Conservation (phyloP, 2,329 filamentous ascomycete genomes). For the Cephalotrichum gorgonifer region DNA sequence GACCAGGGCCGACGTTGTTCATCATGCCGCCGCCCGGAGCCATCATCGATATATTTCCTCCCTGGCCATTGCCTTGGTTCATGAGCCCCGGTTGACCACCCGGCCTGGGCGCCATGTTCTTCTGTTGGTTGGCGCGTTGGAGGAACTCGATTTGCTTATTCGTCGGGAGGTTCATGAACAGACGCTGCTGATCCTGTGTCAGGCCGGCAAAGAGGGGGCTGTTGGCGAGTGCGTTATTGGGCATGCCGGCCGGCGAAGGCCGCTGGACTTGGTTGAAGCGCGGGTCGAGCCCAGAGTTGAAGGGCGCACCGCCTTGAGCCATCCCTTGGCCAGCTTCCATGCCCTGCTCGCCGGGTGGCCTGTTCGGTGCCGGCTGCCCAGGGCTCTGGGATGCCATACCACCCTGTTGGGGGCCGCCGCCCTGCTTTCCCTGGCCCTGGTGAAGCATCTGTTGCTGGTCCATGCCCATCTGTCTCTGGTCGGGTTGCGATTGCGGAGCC, state of each 20-base stretch:
- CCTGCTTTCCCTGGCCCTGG: constrained; percentile 49
- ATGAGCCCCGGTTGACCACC: not conserved
- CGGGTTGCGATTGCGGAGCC: constrained; percentile 25
- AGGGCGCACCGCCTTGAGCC: constrained; percentile 33
- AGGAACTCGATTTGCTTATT: constrained; percentile 40
- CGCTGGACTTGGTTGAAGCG: constrained; percentile 43
- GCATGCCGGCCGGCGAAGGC: constrained; percentile 23
- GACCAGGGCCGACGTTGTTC: not conserved
- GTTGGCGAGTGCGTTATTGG: constrained; percentile 21
- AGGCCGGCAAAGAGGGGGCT: constrained; percentile 33
- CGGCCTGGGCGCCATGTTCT: constrained; percentile 5
- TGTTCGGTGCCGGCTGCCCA: constrained; percentile 47
- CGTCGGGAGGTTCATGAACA: constrained; percentile 29
- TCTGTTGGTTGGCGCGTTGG: constrained; percentile 13
- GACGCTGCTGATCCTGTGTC: constrained; percentile 32
- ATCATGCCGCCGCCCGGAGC: not conserved
- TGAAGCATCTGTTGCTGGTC: constrained; percentile 35
- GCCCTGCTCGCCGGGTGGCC: constrained; percentile 27
- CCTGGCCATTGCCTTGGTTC: not conserved
- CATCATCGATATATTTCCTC: constrained; percentile 1
- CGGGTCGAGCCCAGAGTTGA: constrained; percentile 39
- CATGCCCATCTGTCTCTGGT: constrained; percentile 28
- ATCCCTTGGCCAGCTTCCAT: constrained; percentile 16
- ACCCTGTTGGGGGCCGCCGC: constrained; percentile 26
- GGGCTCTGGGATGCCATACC: constrained; percentile 47